These are phyloP conservation scores for Pelargonium nanum DNA, from an alignment of 345 rosid species.

Conservation along the genomic window DNA sequence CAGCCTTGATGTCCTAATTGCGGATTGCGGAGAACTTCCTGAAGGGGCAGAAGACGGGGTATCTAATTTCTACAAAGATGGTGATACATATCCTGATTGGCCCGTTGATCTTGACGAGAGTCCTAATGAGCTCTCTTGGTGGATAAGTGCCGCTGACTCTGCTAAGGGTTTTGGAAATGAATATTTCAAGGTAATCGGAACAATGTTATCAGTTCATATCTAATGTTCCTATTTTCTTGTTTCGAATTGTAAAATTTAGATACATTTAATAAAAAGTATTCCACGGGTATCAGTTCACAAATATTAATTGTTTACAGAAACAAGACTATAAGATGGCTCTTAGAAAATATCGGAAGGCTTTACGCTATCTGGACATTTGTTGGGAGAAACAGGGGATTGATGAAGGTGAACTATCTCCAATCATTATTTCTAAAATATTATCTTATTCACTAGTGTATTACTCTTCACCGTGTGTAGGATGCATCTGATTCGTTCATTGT, in stretches of 20 bases:
- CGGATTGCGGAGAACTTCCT: conserved; percentile 15
- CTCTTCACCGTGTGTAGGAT: neutral
- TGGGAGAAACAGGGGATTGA: conserved; percentile 2
- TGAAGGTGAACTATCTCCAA: neutral
- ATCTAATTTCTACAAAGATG: conserved; percentile 3
- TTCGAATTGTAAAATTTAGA: neutral
- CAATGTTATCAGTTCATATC: neutral
- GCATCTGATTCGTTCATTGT: neutral
- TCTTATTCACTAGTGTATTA: neutral
- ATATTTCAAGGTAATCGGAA: conserved; percentile 3
- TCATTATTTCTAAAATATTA: neutral
- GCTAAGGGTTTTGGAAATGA: conserved; percentile 5
- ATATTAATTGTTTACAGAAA: neutral
- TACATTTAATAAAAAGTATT: no score
- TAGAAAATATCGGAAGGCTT: conserved; percentile 1
- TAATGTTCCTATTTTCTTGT: neutral
- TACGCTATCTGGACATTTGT: neutral
- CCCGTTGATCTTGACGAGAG: conserved; percentile 1
- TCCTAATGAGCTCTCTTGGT: neutral
- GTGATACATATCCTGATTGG: conserved; percentile 6
- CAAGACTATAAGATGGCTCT: conserved; percentile 4
- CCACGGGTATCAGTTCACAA: no score
- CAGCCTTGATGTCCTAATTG: conserved; percentile 8
- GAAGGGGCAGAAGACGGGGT: conserved; percentile 3
- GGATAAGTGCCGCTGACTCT: conserved; percentile 1